These are phyloP conservation scores for Pestalotiopsis fici DNA, from an alignment of 2,329 filamentous ascomycete species.

Conservation along the genomic window DNA sequence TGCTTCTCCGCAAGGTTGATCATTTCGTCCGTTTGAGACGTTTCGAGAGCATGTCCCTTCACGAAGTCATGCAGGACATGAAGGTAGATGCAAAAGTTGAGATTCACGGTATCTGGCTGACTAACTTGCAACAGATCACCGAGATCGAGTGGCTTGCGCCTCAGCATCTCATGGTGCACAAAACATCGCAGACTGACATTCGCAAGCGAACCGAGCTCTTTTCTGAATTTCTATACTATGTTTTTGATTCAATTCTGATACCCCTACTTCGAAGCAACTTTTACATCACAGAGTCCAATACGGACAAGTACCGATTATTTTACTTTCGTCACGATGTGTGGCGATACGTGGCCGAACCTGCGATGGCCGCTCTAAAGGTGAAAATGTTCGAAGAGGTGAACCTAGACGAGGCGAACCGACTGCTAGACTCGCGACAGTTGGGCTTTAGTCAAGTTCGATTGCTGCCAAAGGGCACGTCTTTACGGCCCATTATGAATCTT, in stretches of 20 bases:
- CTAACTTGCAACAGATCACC: slow-evolving; percentile 52
- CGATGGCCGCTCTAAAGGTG: slow-evolving; percentile 65
- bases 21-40: slow-evolving; percentile 75
- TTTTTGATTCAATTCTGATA: slow-evolving; percentile 90
- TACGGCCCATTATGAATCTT: slow-evolving; percentile 88
- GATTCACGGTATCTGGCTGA: slow-evolving; percentile 4
- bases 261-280: slow-evolving; percentile 87
- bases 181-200: slow-evolving; percentile 70
- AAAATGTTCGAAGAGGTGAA: slow-evolving; percentile 80
- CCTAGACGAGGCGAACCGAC: slow-evolving; percentile 51
- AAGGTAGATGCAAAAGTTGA: slow-evolving; percentile 54
- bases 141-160: slow-evolving; percentile 73
- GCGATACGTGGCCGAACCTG: slow-evolving; percentile 74
- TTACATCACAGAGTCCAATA: slow-evolving; percentile 88
- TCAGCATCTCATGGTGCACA: slow-evolving; percentile 46
- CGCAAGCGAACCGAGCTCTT: slow-evolving; percentile 79
- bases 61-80: slow-evolving; percentile 74
- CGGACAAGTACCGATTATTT: slow-evolving; percentile 78
- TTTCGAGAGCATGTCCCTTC: slow-evolving; percentile 79
- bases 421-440: slow-evolving; percentile 64
- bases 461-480: slow-evolving; percentile 74
- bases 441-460: slow-evolving; percentile 80
- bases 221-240: slow-evolving; percentile 83
- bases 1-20: slow-evolving; percentile 70
- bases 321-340: slow-evolving; percentile 96